These are phyloP conservation scores for Mallotus repandus DNA, from an alignment of 441 rosid genomes.

Conservation along the genomic window DNA sequence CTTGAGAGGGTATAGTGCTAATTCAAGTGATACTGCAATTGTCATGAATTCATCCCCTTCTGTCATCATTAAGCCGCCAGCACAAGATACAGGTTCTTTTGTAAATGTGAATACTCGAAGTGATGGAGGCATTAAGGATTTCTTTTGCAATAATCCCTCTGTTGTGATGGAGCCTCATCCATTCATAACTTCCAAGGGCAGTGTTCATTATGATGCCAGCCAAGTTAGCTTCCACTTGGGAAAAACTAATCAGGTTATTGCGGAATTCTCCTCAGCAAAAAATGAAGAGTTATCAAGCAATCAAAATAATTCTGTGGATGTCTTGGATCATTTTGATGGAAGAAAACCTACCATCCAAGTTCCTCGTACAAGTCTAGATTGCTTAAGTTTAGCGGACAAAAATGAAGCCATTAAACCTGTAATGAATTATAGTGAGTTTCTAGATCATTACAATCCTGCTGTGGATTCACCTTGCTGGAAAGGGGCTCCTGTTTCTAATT, in stretches of 20 bases:
- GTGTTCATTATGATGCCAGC: slow-evolving; percentile 38
- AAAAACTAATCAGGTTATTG: slow-evolving; percentile 24
- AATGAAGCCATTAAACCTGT: slow-evolving; percentile 32
- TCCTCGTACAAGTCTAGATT: slow-evolving; percentile 36
- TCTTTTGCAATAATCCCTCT: slow-evolving; percentile 17
- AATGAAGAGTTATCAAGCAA: slow-evolving; percentile 30
- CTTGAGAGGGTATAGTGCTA: slow-evolving; percentile 24
- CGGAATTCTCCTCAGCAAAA: slow-evolving; percentile 28
- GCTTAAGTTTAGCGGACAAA: slow-evolving; percentile 34
- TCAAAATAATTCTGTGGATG: slow-evolving; percentile 29
- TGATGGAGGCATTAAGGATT: slow-evolving; percentile 23
- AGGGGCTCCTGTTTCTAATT: slow-evolving; percentile 45
- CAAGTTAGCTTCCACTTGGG: slow-evolving; percentile 33
- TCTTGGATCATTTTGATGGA: slow-evolving; percentile 23
- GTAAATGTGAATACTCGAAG: slow-evolving; percentile 20
- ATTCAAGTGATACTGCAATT: slow-evolving; percentile 25
- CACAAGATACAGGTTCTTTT: slow-evolving; percentile 19
- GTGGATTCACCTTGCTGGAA: slow-evolving; percentile 64
- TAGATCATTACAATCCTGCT: slow-evolving; percentile 38
- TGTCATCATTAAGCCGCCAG: slow-evolving; percentile 30
- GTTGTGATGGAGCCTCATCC: slow-evolving; percentile 37
- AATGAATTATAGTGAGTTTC: slow-evolving; percentile 41
- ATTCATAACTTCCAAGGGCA: slow-evolving; percentile 28
- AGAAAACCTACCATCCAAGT: slow-evolving; percentile 30
- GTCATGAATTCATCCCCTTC: slow-evolving; percentile 31